Conservation (phyloP, 495 filamentous ascomycete genomes). For the Evernia prunastri region DNA sequence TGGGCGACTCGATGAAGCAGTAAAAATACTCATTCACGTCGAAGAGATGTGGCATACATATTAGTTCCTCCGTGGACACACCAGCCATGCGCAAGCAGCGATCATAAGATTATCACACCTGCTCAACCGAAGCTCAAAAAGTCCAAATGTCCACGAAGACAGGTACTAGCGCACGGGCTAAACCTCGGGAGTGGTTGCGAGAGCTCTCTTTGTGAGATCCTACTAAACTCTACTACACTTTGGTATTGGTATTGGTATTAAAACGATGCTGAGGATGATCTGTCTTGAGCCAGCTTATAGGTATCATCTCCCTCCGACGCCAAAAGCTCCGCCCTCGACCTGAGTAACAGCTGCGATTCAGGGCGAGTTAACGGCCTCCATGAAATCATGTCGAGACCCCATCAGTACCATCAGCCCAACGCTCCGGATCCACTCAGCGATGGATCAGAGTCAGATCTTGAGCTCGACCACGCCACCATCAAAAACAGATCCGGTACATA, state of each 20-base stretch:
- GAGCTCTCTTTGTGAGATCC: neutral
- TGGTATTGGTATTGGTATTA: neutral
- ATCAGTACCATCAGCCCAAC: constrained; percentile 41
- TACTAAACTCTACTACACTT: neutral
- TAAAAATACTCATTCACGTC: neutral
- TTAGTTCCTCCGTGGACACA: neutral
- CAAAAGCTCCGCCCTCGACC: neutral
- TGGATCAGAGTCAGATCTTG: constrained; percentile 56
- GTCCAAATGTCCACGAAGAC: neutral
- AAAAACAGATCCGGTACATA: constrained; percentile 32
- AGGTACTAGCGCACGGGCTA: neutral
- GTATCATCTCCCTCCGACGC: no score
- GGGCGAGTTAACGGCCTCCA: constrained; percentile 6
- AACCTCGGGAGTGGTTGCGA: neutral
- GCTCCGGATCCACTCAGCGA: constrained; percentile 46
- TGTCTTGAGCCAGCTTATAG: neutral
- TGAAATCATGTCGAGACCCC: constrained; percentile 27
- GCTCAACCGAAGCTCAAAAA: neutral
- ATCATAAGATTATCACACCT: neutral
- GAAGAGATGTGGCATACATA: neutral
- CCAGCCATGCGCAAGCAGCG: neutral
- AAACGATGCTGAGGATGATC: neutral
- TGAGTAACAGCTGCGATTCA: neutral
- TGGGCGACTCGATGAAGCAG: neutral
- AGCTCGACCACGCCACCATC: constrained; percentile 53